Percentiles rank a stretch among this genome's conserved stretches.
These are phyloP conservation scores for Chrysoporthe puriensis DNA, from an alignment of 2,329 filamentous ascomycete species.

Conservation along the genomic window DNA sequence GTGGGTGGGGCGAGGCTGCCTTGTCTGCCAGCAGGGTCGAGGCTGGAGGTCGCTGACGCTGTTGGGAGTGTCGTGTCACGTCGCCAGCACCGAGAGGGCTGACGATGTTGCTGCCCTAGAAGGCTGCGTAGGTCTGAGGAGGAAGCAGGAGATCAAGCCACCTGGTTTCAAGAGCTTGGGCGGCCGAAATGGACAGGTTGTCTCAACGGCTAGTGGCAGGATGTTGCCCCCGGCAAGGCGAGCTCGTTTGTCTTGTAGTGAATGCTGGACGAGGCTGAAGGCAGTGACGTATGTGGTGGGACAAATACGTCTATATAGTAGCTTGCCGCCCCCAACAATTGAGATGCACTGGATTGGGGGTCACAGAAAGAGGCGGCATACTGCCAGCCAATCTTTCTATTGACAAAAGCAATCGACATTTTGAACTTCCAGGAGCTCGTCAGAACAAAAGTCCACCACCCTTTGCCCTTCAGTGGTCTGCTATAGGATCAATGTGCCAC, in stretches of 20 bases:
- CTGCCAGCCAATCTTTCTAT: too few relatives aligned
- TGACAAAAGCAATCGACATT: too few relatives aligned
- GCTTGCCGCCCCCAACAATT: background rate
- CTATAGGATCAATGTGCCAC: too few relatives aligned
- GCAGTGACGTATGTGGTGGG: slow-evolving; percentile 24
- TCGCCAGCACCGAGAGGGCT: background rate
- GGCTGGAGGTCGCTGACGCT: background rate
- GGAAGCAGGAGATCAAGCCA: background rate
- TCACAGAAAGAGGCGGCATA: too few relatives aligned
- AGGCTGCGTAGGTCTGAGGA: background rate
- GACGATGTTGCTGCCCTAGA: background rate
- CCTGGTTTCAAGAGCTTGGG: background rate
- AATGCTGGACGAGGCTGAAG: slow-evolving; percentile 24
- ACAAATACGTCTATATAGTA: background rate
- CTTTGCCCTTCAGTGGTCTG: too few relatives aligned
- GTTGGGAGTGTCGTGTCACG: background rate
- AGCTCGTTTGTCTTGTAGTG: too few relatives aligned
- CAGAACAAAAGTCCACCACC: too few relatives aligned
- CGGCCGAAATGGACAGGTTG: background rate
- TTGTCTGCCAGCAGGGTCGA: background rate
- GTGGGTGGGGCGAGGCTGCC: background rate
- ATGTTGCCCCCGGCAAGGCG: too few relatives aligned
- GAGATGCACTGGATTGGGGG: background rate
- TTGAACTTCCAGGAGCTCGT: too few relatives aligned
- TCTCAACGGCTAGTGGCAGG: too few relatives aligned